Evolutionary conservation across 768 basidiomycete species (phyloP).

Genomic region (Strobilomyces dryophilus): DNA sequence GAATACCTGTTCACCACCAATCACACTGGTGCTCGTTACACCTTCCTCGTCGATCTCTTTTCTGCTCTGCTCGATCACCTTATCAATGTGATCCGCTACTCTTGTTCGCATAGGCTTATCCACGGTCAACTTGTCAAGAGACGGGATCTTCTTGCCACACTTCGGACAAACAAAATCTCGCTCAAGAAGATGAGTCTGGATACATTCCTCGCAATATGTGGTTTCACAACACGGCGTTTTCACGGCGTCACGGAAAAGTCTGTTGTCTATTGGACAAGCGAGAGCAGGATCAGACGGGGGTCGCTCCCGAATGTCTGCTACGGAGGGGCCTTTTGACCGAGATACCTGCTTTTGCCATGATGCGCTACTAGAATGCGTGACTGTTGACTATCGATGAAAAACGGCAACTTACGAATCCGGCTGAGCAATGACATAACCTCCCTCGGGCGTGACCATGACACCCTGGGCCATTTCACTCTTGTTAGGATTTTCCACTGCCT

Average conservation of each 20-base stretch:
- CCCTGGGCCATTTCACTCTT: conserved; percentile 71
- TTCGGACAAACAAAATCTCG: conserved; percentile 93
- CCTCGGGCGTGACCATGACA: conserved; percentile 98
- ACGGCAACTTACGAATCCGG: conserved; percentile 78
- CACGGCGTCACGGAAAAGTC: conserved; percentile 90
- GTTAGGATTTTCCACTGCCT: conserved; percentile 87
- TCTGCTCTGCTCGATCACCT: conserved; percentile 72
- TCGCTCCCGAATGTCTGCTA: conserved; percentile 85
- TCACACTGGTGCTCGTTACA: conserved; percentile 17
- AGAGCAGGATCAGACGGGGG: conserved; percentile 75
- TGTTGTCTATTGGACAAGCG: conserved; percentile 88
- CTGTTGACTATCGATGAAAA: not conserved
- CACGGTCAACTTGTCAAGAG: conserved; percentile 77
- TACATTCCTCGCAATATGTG: conserved; percentile 94
- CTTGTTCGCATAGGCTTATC: conserved; percentile 78
- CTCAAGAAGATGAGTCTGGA: conserved; percentile 90
- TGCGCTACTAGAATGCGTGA: conserved; percentile 45
- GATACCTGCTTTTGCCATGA: conserved; percentile 94
- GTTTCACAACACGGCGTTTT: conserved; percentile 94
- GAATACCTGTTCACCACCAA: conserved; percentile 35
- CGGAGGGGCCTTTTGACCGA: conserved; percentile 75
- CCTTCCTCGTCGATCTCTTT: conserved; percentile 53
- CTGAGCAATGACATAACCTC: conserved; percentile 95
- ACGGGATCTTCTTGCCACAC: conserved; percentile 83
- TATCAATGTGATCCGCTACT: conserved; percentile 80